phyloP scores from a whole-genome alignment of 768 basidiomycete genomes.

The Rhodotorula toruloides region DNA sequence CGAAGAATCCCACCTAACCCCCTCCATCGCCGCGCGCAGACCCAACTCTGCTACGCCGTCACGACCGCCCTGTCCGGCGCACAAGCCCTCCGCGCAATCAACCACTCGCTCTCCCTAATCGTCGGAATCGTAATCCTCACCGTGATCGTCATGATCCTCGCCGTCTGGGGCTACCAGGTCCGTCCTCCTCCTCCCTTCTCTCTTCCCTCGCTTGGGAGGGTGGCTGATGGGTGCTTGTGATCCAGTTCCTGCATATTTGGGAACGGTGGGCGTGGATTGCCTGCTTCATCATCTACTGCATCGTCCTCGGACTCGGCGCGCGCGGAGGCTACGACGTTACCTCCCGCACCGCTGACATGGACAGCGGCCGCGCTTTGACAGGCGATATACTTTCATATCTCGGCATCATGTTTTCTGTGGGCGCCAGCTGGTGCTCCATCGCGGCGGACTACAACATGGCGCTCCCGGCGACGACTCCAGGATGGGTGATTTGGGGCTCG shows the following conservation, averaged over 20 bases:
- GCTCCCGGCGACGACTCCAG: constrained; percentile 47
- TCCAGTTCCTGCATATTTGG: constrained; percentile 50
- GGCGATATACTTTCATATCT: constrained; percentile 57
- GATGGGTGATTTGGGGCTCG: constrained; percentile 19
- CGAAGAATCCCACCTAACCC: no score
- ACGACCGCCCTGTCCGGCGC: constrained; percentile 57
- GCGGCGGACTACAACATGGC: constrained; percentile 52
- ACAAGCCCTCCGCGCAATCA: constrained; percentile 52
- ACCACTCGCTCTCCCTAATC: constrained; percentile 52
- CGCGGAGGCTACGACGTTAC: constrained; percentile 52
- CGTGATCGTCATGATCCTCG: constrained; percentile 38
- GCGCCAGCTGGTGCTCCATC: constrained; percentile 49
- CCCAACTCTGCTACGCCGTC: constrained; percentile 55
- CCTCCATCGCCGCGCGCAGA: no score
- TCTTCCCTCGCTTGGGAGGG: constrained; percentile 7
- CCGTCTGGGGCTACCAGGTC: constrained; percentile 41
- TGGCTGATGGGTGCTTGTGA: no score
- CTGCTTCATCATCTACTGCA: constrained; percentile 50
- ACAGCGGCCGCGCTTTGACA: constrained; percentile 51
- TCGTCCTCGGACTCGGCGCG: constrained; percentile 55
- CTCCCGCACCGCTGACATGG: constrained; percentile 51
- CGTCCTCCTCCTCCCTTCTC: constrained; percentile 3
- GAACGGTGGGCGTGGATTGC: constrained; percentile 59
- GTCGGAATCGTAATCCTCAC: constrained; percentile 53
- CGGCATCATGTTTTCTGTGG: constrained; percentile 41